Conservation (phyloP, 305 asterid genomes). For the Fraxinus floribunda region DNA sequence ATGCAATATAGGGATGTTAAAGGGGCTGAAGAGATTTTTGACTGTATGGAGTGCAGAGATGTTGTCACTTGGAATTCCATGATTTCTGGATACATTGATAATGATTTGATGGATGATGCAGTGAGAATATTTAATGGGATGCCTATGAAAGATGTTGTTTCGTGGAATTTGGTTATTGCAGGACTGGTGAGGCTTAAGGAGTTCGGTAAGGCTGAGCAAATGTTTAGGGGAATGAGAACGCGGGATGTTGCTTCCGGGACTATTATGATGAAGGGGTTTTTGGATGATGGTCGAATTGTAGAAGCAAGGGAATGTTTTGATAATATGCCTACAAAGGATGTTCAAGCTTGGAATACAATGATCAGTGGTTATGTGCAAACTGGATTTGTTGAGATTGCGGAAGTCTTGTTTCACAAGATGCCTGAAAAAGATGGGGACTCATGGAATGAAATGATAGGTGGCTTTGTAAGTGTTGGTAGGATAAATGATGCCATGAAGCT, state of each 20-base stretch:
- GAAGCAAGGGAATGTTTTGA: conserved; percentile 54
- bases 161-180: conserved; percentile 59
- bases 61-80: conserved; percentile 58
- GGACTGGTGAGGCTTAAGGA: conserved; percentile 47
- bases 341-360: conserved; percentile 59
- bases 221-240: conserved; percentile 39
- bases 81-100: conserved; percentile 53
- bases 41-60: conserved; percentile 43
- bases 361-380: conserved; percentile 43
- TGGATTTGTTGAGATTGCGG: conserved; percentile 40
- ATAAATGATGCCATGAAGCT: conserved; percentile 42
- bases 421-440: conserved; percentile 46
- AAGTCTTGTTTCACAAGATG: conserved; percentile 59
- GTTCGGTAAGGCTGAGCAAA: conserved; percentile 41
- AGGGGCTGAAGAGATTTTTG: conserved; percentile 57
- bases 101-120: conserved; percentile 45
- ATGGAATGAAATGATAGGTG: conserved; percentile 48
- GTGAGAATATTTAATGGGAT: conserved; percentile 36
- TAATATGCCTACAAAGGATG: conserved; percentile 49
- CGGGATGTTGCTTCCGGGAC: conserved; percentile 63
- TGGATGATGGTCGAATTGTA: conserved; percentile 39
- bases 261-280: conserved; percentile 54
- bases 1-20: conserved; percentile 53
- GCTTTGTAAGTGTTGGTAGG: conserved; percentile 39
- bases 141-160: conserved; percentile 56